Evolutionary conservation across 192 early-diverging fungal species (phyloP).

Genomic region (Rhizophagus sp.): DNA sequence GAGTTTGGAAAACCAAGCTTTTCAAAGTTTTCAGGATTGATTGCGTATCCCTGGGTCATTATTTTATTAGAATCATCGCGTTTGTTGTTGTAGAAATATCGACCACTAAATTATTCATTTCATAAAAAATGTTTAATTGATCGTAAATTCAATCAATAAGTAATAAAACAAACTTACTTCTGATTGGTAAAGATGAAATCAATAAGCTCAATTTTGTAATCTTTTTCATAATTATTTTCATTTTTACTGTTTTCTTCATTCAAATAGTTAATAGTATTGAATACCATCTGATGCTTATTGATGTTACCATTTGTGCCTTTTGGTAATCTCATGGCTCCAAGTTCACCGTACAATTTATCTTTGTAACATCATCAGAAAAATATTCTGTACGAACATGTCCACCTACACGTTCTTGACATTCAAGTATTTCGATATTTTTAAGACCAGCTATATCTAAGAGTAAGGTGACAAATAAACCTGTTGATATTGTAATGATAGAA

Average conservation of each 20-base stretch:
- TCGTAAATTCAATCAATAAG: too few species aligned
- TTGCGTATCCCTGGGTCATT: neutral
- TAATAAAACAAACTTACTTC: too few species aligned
- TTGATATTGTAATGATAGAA: neutral
- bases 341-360: conserved; percentile 27
- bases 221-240: neutral
- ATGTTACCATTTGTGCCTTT: neutral
- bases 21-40: neutral
- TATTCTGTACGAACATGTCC: conserved; percentile 37
- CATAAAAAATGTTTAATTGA: too few species aligned
- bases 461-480: conserved; percentile 26
- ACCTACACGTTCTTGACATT: conserved; percentile 29
- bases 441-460: conserved; percentile 34
- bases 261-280: conserved; percentile 32
- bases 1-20: neutral
- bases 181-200: conserved; percentile 23
- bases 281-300: conserved; percentile 31
- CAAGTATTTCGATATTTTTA: conserved; percentile 33
- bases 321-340: conserved; percentile 35
- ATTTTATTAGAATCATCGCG: neutral
- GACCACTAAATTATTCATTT: neutral
- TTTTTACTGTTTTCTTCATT: conserved; percentile 2
- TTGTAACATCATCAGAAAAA: conserved; percentile 27
- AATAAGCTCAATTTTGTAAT: neutral
- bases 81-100: neutral